Evolutionary conservation across 345 rosid species (phyloP).

Genomic region (Citrus reticulata): DNA sequence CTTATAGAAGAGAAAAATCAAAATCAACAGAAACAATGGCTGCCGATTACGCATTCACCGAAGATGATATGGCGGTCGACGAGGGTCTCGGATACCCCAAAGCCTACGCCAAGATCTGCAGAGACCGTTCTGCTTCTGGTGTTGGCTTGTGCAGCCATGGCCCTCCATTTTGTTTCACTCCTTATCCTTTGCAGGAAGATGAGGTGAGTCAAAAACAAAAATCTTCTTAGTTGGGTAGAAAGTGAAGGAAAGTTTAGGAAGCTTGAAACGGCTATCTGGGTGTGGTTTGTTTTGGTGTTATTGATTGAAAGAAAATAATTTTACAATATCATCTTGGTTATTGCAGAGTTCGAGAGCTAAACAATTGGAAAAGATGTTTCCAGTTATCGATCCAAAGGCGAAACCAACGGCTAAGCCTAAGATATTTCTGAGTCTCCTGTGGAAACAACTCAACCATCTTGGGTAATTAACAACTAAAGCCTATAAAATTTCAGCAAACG

Average conservation of each 20-base stretch:
- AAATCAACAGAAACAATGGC: constrained; percentile 27
- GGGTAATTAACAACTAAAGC: constrained; percentile 42
- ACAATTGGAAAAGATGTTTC: constrained; percentile 63
- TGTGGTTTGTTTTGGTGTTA: not conserved
- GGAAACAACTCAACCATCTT: constrained; percentile 93
- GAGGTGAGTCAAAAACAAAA: constrained; percentile 32
- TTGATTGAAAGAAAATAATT: not conserved
- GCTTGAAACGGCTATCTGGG: not conserved
- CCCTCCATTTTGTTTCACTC: constrained; percentile 78
- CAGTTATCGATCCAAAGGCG: constrained; percentile 65
- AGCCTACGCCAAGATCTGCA: constrained; percentile 70
- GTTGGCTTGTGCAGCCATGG: constrained; percentile 40
- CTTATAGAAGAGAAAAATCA: not conserved
- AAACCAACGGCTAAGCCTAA: constrained; percentile 64
- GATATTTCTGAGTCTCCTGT: constrained; percentile 61
- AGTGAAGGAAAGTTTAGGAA: not conserved
- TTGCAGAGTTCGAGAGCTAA: constrained; percentile 46
- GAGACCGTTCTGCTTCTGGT: constrained; percentile 24
- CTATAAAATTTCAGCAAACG: not conserved
- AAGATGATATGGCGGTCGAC: constrained; percentile 58
- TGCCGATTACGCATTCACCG: constrained; percentile 31
- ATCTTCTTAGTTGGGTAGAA: constrained; percentile 11
- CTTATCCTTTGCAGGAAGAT: constrained; percentile 50
- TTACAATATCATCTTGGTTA: not conserved
- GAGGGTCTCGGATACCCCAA: constrained; percentile 73